phyloP scores from a whole-genome alignment of 805 yeast species.

The Metschnikowia amazonensis region DNA sequence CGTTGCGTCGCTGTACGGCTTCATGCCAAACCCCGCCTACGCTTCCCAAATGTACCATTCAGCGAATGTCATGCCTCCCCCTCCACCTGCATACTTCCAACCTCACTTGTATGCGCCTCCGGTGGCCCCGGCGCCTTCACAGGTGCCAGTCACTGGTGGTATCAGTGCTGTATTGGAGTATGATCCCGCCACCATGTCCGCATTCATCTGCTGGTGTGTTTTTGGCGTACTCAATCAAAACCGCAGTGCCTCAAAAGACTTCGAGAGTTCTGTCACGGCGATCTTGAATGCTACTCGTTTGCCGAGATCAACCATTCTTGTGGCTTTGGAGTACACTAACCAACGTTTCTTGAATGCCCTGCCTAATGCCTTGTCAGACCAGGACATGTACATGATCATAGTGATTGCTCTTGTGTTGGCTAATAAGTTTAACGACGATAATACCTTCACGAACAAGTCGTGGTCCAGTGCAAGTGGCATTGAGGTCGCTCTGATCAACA shows the following conservation, averaged over 20 bases:
- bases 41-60: constrained; percentile 12
- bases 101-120: constrained; percentile 6
- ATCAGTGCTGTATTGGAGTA: constrained; percentile 76
- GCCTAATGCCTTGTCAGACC: constrained; percentile 21
- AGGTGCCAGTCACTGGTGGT: constrained; percentile 54
- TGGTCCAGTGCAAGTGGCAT: constrained; percentile 97
- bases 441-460: constrained; percentile 89
- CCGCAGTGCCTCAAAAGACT: constrained; percentile 42
- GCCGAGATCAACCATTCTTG: constrained; percentile 74
- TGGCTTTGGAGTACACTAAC: constrained; percentile 75
- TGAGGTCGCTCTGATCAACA: constrained; percentile 54
- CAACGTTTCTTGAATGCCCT: constrained; percentile 45
- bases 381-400: constrained; percentile 49
- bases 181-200: constrained; percentile 72
- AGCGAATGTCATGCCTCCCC: constrained; percentile 8
- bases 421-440: constrained; percentile 93
- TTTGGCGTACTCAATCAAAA: constrained; percentile 60
- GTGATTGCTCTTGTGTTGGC: constrained; percentile 75
- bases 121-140: constrained; percentile 7
- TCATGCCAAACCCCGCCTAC: constrained; percentile 16
- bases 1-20: constrained; percentile 26
- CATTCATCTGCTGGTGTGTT: constrained; percentile 71
- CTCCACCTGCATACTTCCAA: constrained; percentile 14
- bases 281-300: constrained; percentile 84
- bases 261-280: constrained; percentile 56